Evolutionary conservation across 176 grass and related monocot species (phyloP).

Genomic region (Paspalum vaginatum): DNA sequence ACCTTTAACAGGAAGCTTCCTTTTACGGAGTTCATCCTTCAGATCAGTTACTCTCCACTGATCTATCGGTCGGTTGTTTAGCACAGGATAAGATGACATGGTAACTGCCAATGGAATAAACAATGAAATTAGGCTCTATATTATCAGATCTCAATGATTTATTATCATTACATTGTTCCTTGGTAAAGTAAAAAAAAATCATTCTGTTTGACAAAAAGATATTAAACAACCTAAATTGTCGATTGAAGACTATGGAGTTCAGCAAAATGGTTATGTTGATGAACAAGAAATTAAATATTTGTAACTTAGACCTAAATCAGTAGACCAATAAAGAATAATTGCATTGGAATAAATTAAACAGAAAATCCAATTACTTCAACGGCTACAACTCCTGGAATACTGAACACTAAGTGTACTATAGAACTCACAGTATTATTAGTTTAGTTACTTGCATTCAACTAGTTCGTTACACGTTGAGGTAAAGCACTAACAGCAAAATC

Average conservation of each 20-base stretch:
- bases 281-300: not conserved
- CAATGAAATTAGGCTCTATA: not conserved
- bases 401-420: not conserved
- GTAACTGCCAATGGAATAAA: slow-evolving; percentile 49
- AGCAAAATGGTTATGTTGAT: not conserved
- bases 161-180: not conserved
- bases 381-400: not conserved
- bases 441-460: not conserved
- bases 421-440: not conserved
- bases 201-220: not conserved
- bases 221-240: slow-evolving; percentile 3
- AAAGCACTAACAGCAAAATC: not conserved
- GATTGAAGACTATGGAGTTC: not conserved
- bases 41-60: slow-evolving; percentile 97
- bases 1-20: slow-evolving; percentile 79
- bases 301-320: not conserved
- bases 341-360: not conserved
- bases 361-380: not conserved
- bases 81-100: slow-evolving; percentile 77
- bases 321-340: not conserved
- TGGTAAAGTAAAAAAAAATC: not conserved
- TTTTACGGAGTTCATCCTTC: slow-evolving; percentile 88
- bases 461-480: not conserved
- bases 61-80: slow-evolving; percentile 91
- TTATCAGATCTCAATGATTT: not conserved